phyloP scores from a whole-genome alignment of 352 stramenopile species.

The Pythium rhizo-oryzae region DNA sequence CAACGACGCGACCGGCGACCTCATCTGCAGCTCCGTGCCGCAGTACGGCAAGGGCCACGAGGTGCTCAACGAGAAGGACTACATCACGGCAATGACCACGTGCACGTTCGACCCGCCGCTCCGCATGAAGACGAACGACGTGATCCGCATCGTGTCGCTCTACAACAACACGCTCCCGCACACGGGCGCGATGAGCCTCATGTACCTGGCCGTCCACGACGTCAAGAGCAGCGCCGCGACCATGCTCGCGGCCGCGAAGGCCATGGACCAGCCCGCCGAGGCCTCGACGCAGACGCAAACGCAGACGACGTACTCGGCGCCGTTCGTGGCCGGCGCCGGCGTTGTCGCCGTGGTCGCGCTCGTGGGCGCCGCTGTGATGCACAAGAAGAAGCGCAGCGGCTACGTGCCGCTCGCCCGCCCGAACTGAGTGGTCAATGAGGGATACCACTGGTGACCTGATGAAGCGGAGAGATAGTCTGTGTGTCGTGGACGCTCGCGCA shows the following conservation, averaged over 20 bases:
- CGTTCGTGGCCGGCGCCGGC: slow-evolving; percentile 33
- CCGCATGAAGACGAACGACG: slow-evolving; percentile 66
- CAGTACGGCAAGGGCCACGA: slow-evolving; percentile 62
- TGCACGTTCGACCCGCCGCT: slow-evolving; percentile 76
- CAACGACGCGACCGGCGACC: slow-evolving; percentile 63
- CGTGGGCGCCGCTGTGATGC: slow-evolving; percentile 28
- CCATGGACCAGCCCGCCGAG: slow-evolving; percentile 7
- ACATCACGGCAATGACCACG: slow-evolving; percentile 72
- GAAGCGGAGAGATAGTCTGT: not conserved
- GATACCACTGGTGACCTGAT: no score
- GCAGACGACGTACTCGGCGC: slow-evolving; percentile 1
- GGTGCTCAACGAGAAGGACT: slow-evolving; percentile 71
- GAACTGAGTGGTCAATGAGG: no score
- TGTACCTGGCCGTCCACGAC: slow-evolving; percentile 77
- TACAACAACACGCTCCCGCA: slow-evolving; percentile 84
- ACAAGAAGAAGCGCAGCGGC: slow-evolving; percentile 53
- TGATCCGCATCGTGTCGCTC: slow-evolving; percentile 72
- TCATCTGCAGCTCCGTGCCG: slow-evolving; percentile 68
- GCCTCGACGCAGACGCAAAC: slow-evolving; percentile 1
- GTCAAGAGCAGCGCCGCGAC: slow-evolving; percentile 29
- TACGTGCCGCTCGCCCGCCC: slow-evolving; percentile 49
- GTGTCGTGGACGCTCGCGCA: not conserved
- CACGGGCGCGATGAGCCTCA: slow-evolving; percentile 78
- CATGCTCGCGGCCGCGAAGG: slow-evolving; percentile 19
- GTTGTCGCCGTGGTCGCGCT: slow-evolving; percentile 31